Evolutionary conservation across 352 stramenopile species (phyloP), one percentile per base, ranked within the genome.

Genomic region (Pythium dissimile): DNA sequence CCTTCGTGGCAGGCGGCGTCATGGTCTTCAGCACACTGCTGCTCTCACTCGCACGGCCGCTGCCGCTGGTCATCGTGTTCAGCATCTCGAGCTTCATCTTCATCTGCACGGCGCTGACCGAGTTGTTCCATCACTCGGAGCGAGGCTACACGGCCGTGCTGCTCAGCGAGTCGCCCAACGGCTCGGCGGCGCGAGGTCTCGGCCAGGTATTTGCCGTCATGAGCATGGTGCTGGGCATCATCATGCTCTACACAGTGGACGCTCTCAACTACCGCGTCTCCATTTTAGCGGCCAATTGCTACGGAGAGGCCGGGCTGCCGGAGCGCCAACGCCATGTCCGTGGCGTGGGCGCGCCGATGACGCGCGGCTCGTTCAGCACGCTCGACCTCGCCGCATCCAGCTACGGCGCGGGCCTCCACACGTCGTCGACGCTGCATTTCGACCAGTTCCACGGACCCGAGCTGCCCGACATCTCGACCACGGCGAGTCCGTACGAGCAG

Each of bases 11-110:
- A 2, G 62, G 62, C 15, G 62, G 54, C n/a, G 28, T 49, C 18
- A 64, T 69, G 62, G 62, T 69, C 54, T 69, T 61, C 54, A 69
- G 62, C 54, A 55, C 55, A n/a, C 11, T 54, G 31, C 41, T 64
- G 28, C 55, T 64, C 28, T 61, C 62, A 6, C 42, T 64, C 1
- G 62, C 62, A 18, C 49, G 46, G 35, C 62, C 62, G 15, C 49
- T 64, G 7, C 35, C 49, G 21, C 54, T 69, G n/a, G 49, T 64
- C 26, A 32, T 69, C n/a, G n/a, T 69, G n/a, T 61, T 69, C 37
- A 58, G 49, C n/a, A 60, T 50, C 6, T 60, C 62, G 12, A 64
- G 42, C 50, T 64, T 64, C 38, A 27, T 69, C 18, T 69, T 69
- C 37, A n/a, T 69, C 35, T 41, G 32, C 30, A 26, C 41, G 7